Evolutionary conservation across 768 basidiomycete genomes (phyloP).

Genomic region (Naganishia antarctica): DNA sequence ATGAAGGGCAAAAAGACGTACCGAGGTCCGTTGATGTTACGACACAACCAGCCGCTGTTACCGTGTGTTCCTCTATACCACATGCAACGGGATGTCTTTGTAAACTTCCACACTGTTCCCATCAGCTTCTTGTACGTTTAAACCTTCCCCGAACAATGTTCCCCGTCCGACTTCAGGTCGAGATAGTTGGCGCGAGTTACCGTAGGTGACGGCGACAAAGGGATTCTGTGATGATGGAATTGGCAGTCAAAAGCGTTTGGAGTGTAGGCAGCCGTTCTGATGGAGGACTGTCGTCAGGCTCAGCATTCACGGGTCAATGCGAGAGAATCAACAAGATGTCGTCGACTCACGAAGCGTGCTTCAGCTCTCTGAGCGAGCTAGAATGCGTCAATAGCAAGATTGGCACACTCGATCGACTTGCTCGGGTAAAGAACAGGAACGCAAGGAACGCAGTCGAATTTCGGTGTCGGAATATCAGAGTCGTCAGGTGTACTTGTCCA

Average conservation of each 20-base stretch:
- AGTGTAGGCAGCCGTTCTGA: background rate
- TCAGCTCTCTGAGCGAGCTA: too few species aligned
- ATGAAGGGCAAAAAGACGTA: background rate
- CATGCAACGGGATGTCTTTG: background rate
- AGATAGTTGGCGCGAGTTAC: background rate
- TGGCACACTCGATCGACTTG: slow-evolving; percentile 4
- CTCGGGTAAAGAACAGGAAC: slow-evolving; percentile 5
- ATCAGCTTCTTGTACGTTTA: background rate
- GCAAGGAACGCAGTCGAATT: background rate
- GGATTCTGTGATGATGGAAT: background rate
- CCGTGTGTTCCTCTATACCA: background rate
- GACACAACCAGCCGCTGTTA: background rate
- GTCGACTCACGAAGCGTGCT: too few species aligned
- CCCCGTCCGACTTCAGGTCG: background rate
- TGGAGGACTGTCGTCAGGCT: too few species aligned
- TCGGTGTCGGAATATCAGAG: too few species aligned
- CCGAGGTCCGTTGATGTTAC: background rate
- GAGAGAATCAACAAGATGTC: too few species aligned
- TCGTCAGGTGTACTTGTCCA: too few species aligned
- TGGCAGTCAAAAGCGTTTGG: background rate
- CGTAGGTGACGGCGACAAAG: slow-evolving; percentile 3
- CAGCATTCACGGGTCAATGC: too few species aligned
- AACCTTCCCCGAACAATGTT: background rate
- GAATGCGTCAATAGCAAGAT: background rate
- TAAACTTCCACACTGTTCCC: background rate